Conservation (phyloP, 208 protist genomes). For the Wallacemonas sp. region DNA sequence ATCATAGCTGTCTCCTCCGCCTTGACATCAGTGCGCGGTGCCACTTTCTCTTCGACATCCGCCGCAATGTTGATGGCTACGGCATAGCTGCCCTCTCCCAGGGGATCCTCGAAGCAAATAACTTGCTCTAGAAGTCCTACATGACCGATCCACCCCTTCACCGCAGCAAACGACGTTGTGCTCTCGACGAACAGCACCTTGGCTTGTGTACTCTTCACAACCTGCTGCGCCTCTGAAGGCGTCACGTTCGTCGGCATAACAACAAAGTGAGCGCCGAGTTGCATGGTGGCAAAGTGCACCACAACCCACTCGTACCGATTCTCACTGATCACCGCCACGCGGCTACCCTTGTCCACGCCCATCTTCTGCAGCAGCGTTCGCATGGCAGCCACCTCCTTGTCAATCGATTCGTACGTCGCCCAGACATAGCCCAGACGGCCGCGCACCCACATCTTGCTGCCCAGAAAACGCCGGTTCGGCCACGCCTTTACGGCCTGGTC, state of each 20-base stretch:
- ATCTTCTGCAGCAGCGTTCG: conserved; percentile 79
- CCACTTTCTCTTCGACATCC: conserved; percentile 73
- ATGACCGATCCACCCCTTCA: conserved; percentile 81
- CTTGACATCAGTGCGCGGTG: conserved; percentile 61
- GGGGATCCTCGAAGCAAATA: conserved; percentile 87
- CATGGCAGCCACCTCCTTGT: conserved; percentile 74
- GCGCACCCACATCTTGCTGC: conserved; percentile 89
- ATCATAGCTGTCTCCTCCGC: conserved; percentile 92
- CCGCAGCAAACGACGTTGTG: conserved; percentile 63
- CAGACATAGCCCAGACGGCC: conserved; percentile 87
- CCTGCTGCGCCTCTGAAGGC: conserved; percentile 79
- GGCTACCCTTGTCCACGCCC: conserved; percentile 79
- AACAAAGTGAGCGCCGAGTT: conserved; percentile 89
- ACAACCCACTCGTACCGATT: conserved; percentile 93
- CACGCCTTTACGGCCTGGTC: conserved; percentile 81
- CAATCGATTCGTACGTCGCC: conserved; percentile 90
- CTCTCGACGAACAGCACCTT: conserved; percentile 90
- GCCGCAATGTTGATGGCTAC: conserved; percentile 83
- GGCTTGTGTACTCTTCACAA: conserved; percentile 82
- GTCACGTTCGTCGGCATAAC: conserved; percentile 89
- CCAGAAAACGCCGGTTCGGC: conserved; percentile 81
- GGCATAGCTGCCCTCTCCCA: conserved; percentile 82
- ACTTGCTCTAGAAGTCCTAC: conserved; percentile 83
- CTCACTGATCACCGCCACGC: conserved; percentile 89
- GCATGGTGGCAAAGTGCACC: conserved; percentile 86